Evolutionary conservation across 805 yeast species (phyloP), one percentile per base, ranked within the genome.

Genomic region (Kodamaea sagamina): DNA sequence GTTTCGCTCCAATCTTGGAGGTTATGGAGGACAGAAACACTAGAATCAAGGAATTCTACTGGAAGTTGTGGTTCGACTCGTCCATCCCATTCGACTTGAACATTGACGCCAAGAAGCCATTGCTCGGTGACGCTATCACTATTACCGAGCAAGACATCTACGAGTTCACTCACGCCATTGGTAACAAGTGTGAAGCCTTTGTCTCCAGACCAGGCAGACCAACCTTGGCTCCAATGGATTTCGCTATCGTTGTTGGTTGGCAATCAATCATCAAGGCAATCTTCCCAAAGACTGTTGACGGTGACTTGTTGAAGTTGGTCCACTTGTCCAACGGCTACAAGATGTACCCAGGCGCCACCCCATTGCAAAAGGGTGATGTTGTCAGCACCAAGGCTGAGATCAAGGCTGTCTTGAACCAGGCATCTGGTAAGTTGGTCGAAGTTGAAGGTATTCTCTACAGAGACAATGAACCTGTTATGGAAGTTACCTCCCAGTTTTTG

Each of bases 191-290:
- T 67, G 98, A 93, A 72, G 96, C 95, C 48, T 93, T 89, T 57
- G 96, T 90, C 54, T 78, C 84, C 46, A 82, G 96, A 74, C 79
- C 87, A 39, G 93, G 90, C 51, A 85, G 87, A 67, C 79, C 78
- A 50, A 83, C 88, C 47, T 75, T 82, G 55, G 99, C 98, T 38
- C 99, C 99, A 59, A 92, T 93, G 98, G 99, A 93, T 74, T 93
- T 90, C 62, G 98, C 99, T 39, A 93, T 93, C 65, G 97, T 93
- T 46, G 81, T 90, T 56, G 98, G 99, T 36, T 93, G 99, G 99
- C 86, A 85, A 72, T 95, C 97, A 39, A 92, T 93, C 63, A 92
- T 93, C 74, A 89, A 86, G 74, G 90, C 97, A n/a, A 87, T 93
- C 56, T 93, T 93, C 93, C 99, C 99, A 43, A 80, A 81, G 63